Conservation (phyloP, 306 rosid species). For the Acacia melanoxylon region DNA sequence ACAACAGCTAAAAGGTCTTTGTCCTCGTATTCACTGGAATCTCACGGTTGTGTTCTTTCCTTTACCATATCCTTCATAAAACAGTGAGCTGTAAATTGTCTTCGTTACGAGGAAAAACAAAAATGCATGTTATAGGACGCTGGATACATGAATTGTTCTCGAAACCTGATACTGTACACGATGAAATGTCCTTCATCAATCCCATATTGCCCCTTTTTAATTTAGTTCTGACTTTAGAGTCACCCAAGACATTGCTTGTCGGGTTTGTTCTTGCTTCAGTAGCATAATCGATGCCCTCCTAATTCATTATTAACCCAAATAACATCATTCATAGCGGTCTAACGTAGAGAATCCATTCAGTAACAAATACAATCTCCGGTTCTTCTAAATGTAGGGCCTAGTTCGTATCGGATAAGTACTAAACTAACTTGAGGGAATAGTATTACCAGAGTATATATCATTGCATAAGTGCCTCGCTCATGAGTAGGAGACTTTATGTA, state of each 20-base stretch:
- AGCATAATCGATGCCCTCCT: not conserved
- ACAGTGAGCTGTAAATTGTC: not conserved
- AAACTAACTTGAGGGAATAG: not conserved
- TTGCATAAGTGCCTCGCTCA: not conserved
- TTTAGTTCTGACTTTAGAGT: not conserved
- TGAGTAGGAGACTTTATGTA: constrained; percentile 1
- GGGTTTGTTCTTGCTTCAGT: constrained; percentile 2
- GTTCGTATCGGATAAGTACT: not conserved
- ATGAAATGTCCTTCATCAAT: constrained; percentile 20
- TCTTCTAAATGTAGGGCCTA: too few relatives aligned
- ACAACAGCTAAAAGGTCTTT: not conserved
- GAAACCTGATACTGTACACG: constrained; percentile 41
- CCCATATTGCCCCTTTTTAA: not conserved
- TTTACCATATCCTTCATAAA: not conserved
- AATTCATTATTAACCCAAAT: not conserved
- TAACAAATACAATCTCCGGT: not conserved
- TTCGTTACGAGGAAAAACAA: not conserved
- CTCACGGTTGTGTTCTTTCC: constrained; percentile 14
- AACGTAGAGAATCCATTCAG: not conserved
- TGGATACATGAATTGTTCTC: constrained; percentile 32
- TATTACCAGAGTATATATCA: not conserved
- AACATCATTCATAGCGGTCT: not conserved
- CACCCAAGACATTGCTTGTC: constrained; percentile 22
- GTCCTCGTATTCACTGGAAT: constrained; percentile 7
- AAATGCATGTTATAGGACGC: not conserved